phyloP scores from a whole-genome alignment of 2,329 filamentous ascomycete species.

The Aspergillus udagawae region DNA sequence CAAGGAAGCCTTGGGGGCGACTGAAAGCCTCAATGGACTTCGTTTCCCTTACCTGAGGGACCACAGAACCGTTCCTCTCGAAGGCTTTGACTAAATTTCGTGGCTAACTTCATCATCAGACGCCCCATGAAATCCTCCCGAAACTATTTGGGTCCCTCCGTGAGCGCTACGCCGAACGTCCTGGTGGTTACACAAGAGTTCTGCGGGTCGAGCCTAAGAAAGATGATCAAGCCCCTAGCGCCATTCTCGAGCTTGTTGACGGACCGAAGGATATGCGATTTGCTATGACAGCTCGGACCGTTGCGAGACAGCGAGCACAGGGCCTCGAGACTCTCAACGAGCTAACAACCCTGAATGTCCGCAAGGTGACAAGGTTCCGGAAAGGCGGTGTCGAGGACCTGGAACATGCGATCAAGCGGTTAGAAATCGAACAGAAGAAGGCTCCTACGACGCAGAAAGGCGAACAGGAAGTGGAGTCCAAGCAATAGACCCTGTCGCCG shows the following conservation, averaged over 20 bases:
- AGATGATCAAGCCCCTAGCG: conserved; percentile 80
- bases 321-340: conserved; percentile 60
- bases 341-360: conserved; percentile 72
- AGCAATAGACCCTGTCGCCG: conserved; percentile 7
- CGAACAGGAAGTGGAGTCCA: conserved; percentile 18
- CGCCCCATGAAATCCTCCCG: conserved; percentile 53
- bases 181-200: conserved; percentile 92
- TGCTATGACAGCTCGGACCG: conserved; percentile 81
- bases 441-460: conserved; percentile 20
- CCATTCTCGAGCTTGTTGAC: conserved; percentile 92
- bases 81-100: neutral
- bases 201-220: conserved; percentile 87
- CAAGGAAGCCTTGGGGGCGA: neutral
- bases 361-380: conserved; percentile 77
- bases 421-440: conserved; percentile 52
- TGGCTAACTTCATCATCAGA: conserved; percentile 20
- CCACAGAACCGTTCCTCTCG: neutral
- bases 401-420: conserved; percentile 54
- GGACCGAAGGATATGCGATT: conserved; percentile 92
- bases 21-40: neutral
- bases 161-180: conserved; percentile 70
- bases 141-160: conserved; percentile 85
- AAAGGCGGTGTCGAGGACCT: conserved; percentile 63
- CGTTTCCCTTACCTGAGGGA: neutral
- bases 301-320: conserved; percentile 57